Percentiles rank a stretch among this genome's conserved stretches.
Conservation (phyloP, 1,139 yeast species). For the Blastobotrys apis region DNA sequence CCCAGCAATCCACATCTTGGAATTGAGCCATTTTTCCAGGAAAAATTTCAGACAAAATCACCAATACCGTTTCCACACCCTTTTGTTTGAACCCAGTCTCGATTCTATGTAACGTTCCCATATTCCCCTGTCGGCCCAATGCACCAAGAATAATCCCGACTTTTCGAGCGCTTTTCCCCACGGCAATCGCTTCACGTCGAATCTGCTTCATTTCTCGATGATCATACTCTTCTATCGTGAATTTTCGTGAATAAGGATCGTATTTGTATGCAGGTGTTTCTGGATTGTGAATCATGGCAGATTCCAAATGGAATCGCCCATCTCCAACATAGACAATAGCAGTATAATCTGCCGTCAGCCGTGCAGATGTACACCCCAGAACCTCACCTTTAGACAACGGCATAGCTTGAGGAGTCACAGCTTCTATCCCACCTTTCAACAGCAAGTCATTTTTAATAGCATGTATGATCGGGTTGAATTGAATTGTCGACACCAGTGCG, state of each 20-base stretch:
- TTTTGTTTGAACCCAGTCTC: conserved; percentile 49
- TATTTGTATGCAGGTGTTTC: conserved; percentile 85
- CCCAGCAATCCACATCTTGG: conserved; percentile 89
- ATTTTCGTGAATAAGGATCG: conserved; percentile 90
- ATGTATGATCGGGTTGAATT: conserved; percentile 91
- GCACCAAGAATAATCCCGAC: conserved; percentile 93
- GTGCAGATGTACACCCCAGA: conserved; percentile 90
- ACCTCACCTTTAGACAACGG: conserved; percentile 97
- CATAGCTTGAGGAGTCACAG: conserved; percentile 83
- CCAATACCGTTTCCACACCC: conserved; percentile 72
- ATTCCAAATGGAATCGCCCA: conserved; percentile 92
- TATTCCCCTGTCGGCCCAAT: conserved; percentile 91
- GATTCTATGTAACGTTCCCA: conserved; percentile 63
- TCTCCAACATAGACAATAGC: conserved; percentile 94
- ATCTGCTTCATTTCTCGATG: conserved; percentile 75
- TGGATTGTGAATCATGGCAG: conserved; percentile 97
- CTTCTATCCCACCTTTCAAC: conserved; percentile 31
- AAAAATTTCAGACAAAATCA: conserved; percentile 85
- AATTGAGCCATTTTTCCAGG: conserved; percentile 93
- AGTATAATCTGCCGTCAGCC: conserved; percentile 53
- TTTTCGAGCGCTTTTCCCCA: conserved; percentile 55
- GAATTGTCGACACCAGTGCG: conserved; percentile 93
- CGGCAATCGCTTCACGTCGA: conserved; percentile 66
- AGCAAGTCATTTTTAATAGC: conserved; percentile 56
- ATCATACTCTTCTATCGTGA: conserved; percentile 84